A percentile compares a stretch with the other conserved stretches of the same genome.
Conservation (phyloP, 2,329 filamentous ascomycete species). For the Xylaria sp. region DNA sequence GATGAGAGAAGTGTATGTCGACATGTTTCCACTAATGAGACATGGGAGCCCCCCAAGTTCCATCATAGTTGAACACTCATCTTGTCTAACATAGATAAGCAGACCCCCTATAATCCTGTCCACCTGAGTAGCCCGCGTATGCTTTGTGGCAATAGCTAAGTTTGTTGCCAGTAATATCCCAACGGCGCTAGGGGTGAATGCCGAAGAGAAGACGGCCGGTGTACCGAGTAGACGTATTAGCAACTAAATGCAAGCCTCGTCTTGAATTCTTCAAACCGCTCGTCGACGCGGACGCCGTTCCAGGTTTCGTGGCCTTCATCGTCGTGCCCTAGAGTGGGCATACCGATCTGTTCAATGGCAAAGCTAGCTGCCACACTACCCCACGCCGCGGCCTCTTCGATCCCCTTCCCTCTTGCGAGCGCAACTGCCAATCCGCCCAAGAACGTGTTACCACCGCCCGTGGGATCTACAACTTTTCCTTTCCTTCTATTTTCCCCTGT, state of each 20-base stretch:
- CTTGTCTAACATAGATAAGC: neutral
- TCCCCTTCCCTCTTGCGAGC: constrained; percentile 66
- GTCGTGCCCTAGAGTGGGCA: constrained; percentile 67
- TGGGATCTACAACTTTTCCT: constrained; percentile 82
- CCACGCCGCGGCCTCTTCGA: constrained; percentile 80
- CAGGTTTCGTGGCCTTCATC: constrained; percentile 66
- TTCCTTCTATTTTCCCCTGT: constrained; percentile 7
- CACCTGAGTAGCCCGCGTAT: neutral
- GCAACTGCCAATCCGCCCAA: constrained; percentile 71
- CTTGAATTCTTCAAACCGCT: constrained; percentile 64
- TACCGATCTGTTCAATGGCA: constrained; percentile 92
- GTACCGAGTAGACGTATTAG: constrained; percentile 1
- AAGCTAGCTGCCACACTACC: constrained; percentile 88
- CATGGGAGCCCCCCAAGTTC: neutral
- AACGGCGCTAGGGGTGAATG: neutral
- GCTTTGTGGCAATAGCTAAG: neutral
- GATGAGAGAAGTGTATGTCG: neutral
- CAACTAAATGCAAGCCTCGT: constrained; percentile 51
- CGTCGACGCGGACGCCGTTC: constrained; percentile 67
- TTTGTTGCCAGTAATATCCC: neutral
- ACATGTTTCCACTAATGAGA: neutral
- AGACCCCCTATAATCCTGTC: neutral
- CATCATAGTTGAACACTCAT: neutral
- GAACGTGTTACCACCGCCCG: constrained; percentile 93
- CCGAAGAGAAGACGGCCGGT: neutral